Conservation (phyloP, 2,329 filamentous ascomycete genomes). For the Aspergillus intermedius region DNA sequence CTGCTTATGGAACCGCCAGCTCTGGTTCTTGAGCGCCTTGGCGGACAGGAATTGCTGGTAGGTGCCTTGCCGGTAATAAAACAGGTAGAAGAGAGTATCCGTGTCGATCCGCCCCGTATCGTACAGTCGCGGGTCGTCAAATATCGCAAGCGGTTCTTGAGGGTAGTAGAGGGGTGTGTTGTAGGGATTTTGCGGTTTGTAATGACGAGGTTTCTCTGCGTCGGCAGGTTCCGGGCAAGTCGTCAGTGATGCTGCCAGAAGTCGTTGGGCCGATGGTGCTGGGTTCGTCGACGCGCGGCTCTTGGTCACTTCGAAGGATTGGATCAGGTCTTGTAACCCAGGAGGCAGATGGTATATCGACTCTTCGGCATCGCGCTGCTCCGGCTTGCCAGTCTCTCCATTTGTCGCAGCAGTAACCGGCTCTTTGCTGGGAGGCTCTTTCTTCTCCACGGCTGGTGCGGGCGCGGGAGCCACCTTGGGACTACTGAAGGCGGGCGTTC, state of each 20-base stretch:
- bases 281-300: slow-evolving; percentile 56
- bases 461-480: slow-evolving; percentile 40
- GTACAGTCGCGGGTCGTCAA: slow-evolving; percentile 86
- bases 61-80: slow-evolving; percentile 96
- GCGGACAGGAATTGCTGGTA: slow-evolving; percentile 94
- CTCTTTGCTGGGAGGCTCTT: slow-evolving; percentile 38
- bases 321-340: slow-evolving; percentile 79
- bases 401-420: slow-evolving; percentile 35
- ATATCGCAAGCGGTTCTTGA: slow-evolving; percentile 82
- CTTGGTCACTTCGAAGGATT: slow-evolving; percentile 81
- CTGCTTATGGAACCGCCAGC: slow-evolving; percentile 98
- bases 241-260: slow-evolving; percentile 68
- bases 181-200: slow-evolving; percentile 75
- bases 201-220: slow-evolving; percentile 73
- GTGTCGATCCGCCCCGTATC: slow-evolving; percentile 71
- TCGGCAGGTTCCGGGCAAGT: slow-evolving; percentile 70
- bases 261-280: slow-evolving; percentile 61
- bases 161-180: slow-evolving; percentile 79
- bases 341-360: slow-evolving; percentile 89
- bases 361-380: slow-evolving; percentile 57
- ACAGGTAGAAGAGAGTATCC: slow-evolving; percentile 95
- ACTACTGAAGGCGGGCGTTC: slow-evolving; percentile 45
- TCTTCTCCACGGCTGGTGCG: slow-evolving; percentile 43
- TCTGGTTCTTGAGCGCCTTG: slow-evolving; percentile 95
- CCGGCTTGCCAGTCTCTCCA: slow-evolving; percentile 44